Percentiles rank a stretch among this genome's conserved stretches.
phyloP scores from a whole-genome alignment of 2,329 filamentous ascomycete genomes.

The Macrophomina phaseolina region DNA sequence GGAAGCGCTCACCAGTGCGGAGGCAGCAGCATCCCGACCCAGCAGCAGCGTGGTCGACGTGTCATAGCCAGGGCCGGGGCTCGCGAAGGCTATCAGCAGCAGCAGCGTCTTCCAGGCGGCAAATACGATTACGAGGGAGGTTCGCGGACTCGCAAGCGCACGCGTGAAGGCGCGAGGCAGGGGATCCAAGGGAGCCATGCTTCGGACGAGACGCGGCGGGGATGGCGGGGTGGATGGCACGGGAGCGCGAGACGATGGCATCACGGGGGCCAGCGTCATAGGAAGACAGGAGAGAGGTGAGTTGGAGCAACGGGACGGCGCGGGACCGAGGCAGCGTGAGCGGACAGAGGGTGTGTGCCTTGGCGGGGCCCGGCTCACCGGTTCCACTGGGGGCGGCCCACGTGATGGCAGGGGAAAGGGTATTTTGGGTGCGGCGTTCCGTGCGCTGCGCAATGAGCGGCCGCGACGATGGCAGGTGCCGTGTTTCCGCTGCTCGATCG shows the following conservation, averaged over 20 bases:
- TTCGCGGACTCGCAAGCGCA: constrained; percentile 4
- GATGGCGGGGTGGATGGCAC: not conserved
- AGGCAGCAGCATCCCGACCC: constrained; percentile 32
- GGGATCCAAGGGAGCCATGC: not conserved
- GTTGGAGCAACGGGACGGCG: constrained; percentile 12
- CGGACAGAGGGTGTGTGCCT: not conserved
- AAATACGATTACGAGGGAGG: constrained; percentile 52
- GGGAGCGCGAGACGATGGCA: not conserved
- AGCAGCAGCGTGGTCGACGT: constrained; percentile 70
- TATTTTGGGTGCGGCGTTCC: constrained; percentile 11
- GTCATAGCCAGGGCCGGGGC: constrained; percentile 72
- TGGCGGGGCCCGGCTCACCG: constrained; percentile 4
- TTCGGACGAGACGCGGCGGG: constrained; percentile 3
- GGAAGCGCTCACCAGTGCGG: constrained; percentile 14
- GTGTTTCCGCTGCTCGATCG: constrained; percentile 14
- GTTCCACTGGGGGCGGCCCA: constrained; percentile 11
- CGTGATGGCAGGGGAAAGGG: not conserved
- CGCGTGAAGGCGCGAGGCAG: not conserved
- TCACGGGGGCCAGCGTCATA: constrained; percentile 17
- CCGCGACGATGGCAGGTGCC: not conserved
- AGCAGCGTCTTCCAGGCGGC: constrained; percentile 70
- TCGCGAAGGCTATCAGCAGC: constrained; percentile 64
- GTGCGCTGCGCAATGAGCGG: constrained; percentile 12
- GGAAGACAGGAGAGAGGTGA: not conserved
- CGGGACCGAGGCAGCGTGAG: constrained; percentile 1